Percentiles rank a stretch among this genome's conserved stretches.
Conservation (phyloP, 805 yeast genomes). For the Saccharomycopsis lassenensis region DNA sequence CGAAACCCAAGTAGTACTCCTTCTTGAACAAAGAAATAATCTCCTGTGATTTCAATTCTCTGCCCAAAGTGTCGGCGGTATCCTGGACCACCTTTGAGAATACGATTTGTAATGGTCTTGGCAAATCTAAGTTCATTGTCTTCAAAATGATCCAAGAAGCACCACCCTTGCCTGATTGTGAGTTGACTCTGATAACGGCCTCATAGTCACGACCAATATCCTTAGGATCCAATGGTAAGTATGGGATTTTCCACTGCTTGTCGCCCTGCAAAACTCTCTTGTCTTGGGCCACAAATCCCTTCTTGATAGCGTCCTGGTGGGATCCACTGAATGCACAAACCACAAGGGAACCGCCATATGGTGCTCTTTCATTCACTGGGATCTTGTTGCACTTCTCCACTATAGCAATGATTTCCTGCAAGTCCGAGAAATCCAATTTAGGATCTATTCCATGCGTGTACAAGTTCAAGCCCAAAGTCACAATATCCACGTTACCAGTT, state of each 20-base stretch:
- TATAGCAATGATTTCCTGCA: conserved; percentile 54
- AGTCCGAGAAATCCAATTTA: conserved; percentile 57
- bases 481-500: conserved; percentile 74
- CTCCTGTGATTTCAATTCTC: conserved; percentile 61
- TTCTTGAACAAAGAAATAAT: conserved; percentile 45
- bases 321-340: conserved; percentile 72
- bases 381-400: conserved; percentile 72
- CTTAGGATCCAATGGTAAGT: conserved; percentile 71
- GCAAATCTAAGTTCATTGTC: conserved; percentile 61
- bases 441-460: conserved; percentile 73
- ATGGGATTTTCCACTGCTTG: conserved; percentile 57
- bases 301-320: conserved; percentile 62
- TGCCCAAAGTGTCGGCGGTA: conserved; percentile 53
- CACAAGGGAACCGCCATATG: conserved; percentile 70
- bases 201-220: conserved; percentile 75
- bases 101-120: conserved; percentile 58
- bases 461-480: conserved; percentile 65
- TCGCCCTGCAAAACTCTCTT: conserved; percentile 39
- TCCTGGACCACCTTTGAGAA: conserved; percentile 57
- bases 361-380: conserved; percentile 65
- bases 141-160: conserved; percentile 74
- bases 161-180: conserved; percentile 85
- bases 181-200: conserved; percentile 74
- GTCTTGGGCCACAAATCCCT: conserved; percentile 48
- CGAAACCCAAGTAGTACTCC: conserved; percentile 39